These are phyloP conservation scores for Pseudonitzschia delicatissima DNA, from an alignment of 108 stramenopile genomes.

Conservation along the genomic window DNA sequence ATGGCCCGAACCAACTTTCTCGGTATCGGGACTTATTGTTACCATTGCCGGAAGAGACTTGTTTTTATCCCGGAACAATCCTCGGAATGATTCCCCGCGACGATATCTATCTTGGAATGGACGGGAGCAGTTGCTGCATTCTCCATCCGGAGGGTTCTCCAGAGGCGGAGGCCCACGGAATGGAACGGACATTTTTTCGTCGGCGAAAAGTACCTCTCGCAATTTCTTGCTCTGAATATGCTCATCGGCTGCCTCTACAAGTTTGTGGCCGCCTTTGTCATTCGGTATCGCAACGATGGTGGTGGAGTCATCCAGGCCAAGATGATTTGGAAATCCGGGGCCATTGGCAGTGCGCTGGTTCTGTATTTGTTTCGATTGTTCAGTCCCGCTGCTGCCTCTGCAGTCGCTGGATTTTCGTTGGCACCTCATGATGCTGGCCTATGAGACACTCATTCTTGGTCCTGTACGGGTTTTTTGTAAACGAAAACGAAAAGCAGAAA, in stretches of 20 bases:
- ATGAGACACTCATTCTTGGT: slow-evolving; percentile 83
- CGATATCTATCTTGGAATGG: slow-evolving; percentile 90
- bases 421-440: slow-evolving; percentile 81
- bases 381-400: slow-evolving; percentile 58
- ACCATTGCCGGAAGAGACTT: slow-evolving; percentile 71
- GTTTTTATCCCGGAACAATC: slow-evolving; percentile 70
- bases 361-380: slow-evolving; percentile 74
- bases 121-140: slow-evolving; percentile 76
- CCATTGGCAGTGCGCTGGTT: slow-evolving; percentile 54
- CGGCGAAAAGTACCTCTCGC: slow-evolving; percentile 79
- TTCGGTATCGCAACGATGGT: slow-evolving; percentile 63
- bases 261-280: slow-evolving; percentile 46
- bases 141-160: slow-evolving; percentile 76
- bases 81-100: slow-evolving; percentile 76
- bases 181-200: slow-evolving; percentile 66
- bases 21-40: slow-evolving; percentile 54
- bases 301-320: slow-evolving; percentile 58
- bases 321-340: slow-evolving; percentile 81
- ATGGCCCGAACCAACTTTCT: slow-evolving; percentile 62
- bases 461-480: slow-evolving; percentile 19
- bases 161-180: slow-evolving; percentile 66
- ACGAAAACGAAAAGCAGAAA: neutral
- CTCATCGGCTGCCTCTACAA: slow-evolving; percentile 64
- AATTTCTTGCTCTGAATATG: slow-evolving; percentile 65
- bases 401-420: slow-evolving; percentile 86